These are phyloP conservation scores for Calonectria hongkongensis DNA, from an alignment of 2,329 filamentous ascomycete genomes.

Conservation along the genomic window DNA sequence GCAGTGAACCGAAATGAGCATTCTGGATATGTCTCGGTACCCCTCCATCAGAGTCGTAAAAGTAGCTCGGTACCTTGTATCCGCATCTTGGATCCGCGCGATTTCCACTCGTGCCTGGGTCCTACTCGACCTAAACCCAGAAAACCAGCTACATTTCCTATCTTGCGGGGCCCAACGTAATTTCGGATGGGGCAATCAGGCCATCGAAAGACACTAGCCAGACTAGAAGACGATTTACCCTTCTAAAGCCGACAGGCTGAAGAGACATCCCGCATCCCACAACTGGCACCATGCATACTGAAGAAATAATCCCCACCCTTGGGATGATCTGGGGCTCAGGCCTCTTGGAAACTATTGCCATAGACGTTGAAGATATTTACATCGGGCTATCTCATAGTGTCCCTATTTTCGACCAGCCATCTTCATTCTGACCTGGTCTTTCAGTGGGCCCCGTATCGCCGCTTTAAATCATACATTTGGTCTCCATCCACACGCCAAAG, in stretches of 20 bases:
- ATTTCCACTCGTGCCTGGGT: conserved; percentile 32
- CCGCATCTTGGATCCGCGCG: conserved; percentile 16
- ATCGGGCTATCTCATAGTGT: neutral
- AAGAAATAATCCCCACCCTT: conserved; percentile 51
- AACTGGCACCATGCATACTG: conserved; percentile 38
- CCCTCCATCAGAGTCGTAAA: conserved; percentile 13
- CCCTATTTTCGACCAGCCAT: neutral
- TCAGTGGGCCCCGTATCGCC: conserved; percentile 32
- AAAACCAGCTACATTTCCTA: conserved; percentile 27
- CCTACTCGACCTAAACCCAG: conserved; percentile 31
- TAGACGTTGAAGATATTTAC: conserved; percentile 3
- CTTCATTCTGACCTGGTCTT: neutral
- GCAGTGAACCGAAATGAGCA: conserved; percentile 34
- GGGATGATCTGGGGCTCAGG: conserved; percentile 40
- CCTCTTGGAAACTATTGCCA: conserved; percentile 32
- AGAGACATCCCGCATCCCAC: conserved; percentile 35
- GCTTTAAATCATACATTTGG: conserved; percentile 31
- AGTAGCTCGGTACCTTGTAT: conserved; percentile 11
- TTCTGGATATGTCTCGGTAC: conserved; percentile 31
- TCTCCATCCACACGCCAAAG: conserved; percentile 43
- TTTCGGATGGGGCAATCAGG: conserved; percentile 45
- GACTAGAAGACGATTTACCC: conserved; percentile 43
- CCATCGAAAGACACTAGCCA: conserved; percentile 49
- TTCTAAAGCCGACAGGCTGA: conserved; percentile 47
- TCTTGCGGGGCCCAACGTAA: conserved; percentile 34